Conservation (phyloP, 306 rosid genomes). For the Glycyrrhiza uralensis region DNA sequence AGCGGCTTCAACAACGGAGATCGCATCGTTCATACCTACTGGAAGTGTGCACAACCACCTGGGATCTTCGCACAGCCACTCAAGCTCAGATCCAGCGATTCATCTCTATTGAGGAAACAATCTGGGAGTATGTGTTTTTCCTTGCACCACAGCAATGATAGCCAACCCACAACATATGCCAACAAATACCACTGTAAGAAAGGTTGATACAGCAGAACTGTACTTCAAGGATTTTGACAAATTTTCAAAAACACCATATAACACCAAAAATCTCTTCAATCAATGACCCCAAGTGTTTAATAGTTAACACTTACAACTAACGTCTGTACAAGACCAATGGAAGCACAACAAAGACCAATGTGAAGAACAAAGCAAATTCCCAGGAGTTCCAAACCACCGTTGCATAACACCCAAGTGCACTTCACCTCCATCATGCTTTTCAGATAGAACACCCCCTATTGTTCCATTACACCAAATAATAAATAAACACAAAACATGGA, state of each 20-base stretch:
- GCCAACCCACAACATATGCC: conserved; percentile 80
- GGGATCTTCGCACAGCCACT: no score
- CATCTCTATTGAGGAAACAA: conserved; percentile 61
- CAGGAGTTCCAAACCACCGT: conserved; percentile 88
- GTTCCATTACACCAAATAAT: not conserved
- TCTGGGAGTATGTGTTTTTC: conserved; percentile 66
- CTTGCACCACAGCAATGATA: conserved; percentile 57
- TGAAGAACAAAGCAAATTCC: conserved; percentile 59
- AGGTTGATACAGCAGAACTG: conserved; percentile 73
- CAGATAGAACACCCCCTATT: conserved; percentile 84
- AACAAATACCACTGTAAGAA: conserved; percentile 80
- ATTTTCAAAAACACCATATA: not conserved
- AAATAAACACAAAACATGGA: not conserved
- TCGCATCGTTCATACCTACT: no score
- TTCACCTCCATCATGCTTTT: conserved; percentile 43
- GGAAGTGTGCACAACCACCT: no score
- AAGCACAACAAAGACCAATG: conserved; percentile 56
- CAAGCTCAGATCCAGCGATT: no score
- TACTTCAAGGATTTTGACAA: conserved; percentile 69
- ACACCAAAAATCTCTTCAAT: no score
- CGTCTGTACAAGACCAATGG: conserved; percentile 68
- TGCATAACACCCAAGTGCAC: conserved; percentile 83
- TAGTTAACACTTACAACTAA: no score
- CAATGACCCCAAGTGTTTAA: no score
- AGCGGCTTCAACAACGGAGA: no score